These are phyloP conservation scores for Fusarium subtropicale DNA, from an alignment of 2,329 filamentous ascomycete genomes.

Conservation along the genomic window DNA sequence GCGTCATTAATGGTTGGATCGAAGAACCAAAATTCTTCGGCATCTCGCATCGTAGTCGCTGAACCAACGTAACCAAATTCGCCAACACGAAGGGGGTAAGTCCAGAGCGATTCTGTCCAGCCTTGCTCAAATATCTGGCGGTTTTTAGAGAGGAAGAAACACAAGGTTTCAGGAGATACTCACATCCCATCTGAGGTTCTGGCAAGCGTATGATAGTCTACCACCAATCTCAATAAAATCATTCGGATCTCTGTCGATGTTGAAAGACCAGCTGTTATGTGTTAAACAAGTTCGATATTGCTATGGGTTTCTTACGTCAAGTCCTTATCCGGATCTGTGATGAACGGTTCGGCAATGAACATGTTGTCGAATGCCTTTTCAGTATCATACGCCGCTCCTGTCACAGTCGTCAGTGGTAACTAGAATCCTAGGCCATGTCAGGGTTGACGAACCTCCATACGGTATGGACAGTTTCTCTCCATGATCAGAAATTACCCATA, in stretches of 20 bases:
- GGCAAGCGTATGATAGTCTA: constrained; percentile 50
- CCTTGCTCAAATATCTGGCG: constrained; percentile 53
- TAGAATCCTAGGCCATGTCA: background rate
- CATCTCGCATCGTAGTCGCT: constrained; percentile 54
- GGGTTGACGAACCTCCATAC: constrained; percentile 51
- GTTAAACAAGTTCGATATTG: background rate
- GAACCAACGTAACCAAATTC: constrained; percentile 57
- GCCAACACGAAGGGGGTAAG: constrained; percentile 55
- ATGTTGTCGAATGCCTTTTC: constrained; percentile 55
- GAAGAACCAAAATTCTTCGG: constrained; percentile 51
- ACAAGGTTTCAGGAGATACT: constrained; percentile 16
- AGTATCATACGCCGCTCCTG: constrained; percentile 54
- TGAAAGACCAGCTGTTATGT: constrained; percentile 51
- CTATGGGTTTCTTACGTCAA: constrained; percentile 37
- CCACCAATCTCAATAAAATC: constrained; percentile 50
- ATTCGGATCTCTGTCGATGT: constrained; percentile 42
- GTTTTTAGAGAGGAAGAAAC: background rate
- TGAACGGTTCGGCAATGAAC: constrained; percentile 49
- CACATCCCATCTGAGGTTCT: constrained; percentile 54
- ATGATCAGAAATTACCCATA: constrained; percentile 55
- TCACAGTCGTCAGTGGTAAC: background rate
- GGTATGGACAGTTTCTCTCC: constrained; percentile 57
- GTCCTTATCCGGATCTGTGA: constrained; percentile 43
- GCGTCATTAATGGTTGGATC: constrained; percentile 53
- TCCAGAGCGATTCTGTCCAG: constrained; percentile 56